Evolutionary conservation across 306 rosid genomes (phyloP).

Genomic region (Abrus precatorius): DNA sequence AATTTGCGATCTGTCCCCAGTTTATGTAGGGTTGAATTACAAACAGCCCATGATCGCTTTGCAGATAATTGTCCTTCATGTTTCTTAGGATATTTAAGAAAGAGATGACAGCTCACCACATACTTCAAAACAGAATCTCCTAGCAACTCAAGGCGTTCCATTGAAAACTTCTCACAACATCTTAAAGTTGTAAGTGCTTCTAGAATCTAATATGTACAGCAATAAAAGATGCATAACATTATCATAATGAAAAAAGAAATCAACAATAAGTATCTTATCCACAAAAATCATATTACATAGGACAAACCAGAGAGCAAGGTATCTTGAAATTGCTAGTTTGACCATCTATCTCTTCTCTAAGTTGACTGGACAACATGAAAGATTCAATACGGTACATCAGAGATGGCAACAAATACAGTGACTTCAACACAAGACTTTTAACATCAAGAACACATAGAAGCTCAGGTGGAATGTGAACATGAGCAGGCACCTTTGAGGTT

Average conservation of each 20-base stretch:
- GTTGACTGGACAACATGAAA: conserved; percentile 89
- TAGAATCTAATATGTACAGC: conserved; percentile 64
- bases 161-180: conserved; percentile 78
- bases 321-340: conserved; percentile 56
- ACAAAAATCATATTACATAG: conserved; percentile 30
- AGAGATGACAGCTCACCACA: conserved; percentile 82
- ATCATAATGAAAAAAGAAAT: conserved; percentile 26
- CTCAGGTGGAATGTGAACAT: conserved; percentile 92
- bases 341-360: conserved; percentile 74
- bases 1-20: conserved; percentile 68
- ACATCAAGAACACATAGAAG: conserved; percentile 70
- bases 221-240: conserved; percentile 37
- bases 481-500: conserved; percentile 62
- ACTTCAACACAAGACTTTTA: conserved; percentile 67
- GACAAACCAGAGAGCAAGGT: conserved; percentile 76
- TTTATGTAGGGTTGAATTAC: conserved; percentile 81
- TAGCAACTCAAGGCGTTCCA: conserved; percentile 97
- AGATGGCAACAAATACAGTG: conserved; percentile 87
- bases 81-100: conserved; percentile 75
- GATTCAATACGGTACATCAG: conserved; percentile 87
- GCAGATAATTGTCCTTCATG: conserved; percentile 85
- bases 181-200: conserved; percentile 91
- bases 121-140: conserved; percentile 96
- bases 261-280: conserved; percentile 25
- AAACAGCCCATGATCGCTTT: conserved; percentile 61